Conservation (phyloP, 2,329 filamentous ascomycete genomes). For the Phialocephala subalpina region DNA sequence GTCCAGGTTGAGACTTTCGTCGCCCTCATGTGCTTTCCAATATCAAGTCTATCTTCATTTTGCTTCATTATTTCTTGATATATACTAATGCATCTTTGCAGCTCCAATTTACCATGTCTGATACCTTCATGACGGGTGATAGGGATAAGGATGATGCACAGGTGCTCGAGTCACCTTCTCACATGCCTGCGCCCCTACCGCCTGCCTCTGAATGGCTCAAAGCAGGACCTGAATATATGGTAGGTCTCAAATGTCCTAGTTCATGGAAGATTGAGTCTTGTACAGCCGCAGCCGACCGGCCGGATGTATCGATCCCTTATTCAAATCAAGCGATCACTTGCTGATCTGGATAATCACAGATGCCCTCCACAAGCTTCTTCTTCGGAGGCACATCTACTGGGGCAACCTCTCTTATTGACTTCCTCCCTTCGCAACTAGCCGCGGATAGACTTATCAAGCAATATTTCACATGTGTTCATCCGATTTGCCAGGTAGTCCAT, state of each 20-base stretch:
- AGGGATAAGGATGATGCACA: constrained; percentile 23
- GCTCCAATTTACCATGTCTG: constrained; percentile 33
- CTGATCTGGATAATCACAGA: constrained; percentile 1
- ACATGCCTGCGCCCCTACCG: constrained; percentile 30
- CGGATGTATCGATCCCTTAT: not conserved
- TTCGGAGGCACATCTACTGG: constrained; percentile 62
- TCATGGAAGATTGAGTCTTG: not conserved
- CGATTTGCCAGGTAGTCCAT: constrained; percentile 73
- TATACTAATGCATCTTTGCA: constrained; percentile 20
- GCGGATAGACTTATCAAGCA: constrained; percentile 70
- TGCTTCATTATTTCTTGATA: not conserved
- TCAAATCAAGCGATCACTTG: not conserved
- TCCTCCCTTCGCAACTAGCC: constrained; percentile 64
- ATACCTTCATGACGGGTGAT: constrained; percentile 31
- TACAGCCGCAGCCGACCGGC: not conserved
- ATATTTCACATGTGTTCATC: constrained; percentile 74
- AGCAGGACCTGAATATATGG: constrained; percentile 60
- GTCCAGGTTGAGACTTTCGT: not conserved
- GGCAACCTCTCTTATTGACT: constrained; percentile 61
- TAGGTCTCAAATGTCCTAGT: not conserved
- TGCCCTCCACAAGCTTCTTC: constrained; percentile 56
- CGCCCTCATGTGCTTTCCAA: not conserved
- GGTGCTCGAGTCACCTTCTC: constrained; percentile 26
- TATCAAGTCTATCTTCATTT: not conserved
- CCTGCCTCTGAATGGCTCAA: constrained; percentile 61